Evolutionary conservation across 2,329 filamentous ascomycete genomes (phyloP), one percentile per base, ranked within the genome.

Genomic region (Parastagonospora nodorum): DNA sequence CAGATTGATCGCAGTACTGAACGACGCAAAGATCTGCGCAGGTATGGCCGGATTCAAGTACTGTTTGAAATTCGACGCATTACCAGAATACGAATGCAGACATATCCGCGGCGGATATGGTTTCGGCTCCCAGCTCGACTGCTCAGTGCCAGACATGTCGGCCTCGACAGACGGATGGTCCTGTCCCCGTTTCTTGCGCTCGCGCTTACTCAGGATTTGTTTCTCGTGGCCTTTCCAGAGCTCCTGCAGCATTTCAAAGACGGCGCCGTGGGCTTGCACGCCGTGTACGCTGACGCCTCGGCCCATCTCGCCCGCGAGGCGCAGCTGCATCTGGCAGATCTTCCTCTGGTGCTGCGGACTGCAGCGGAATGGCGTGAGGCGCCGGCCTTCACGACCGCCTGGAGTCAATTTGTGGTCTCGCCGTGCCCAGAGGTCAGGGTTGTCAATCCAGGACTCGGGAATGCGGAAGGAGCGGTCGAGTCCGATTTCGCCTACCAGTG

Each of bases 1-100:
- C 63, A 92, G 83, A 67, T 97, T 99, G 63, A 99, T 88, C 5
- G 85, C 86, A 0, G 82, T 81, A 1, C 92, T 97, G 68, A 97
- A 95, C 1, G 92, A 96, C 63, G 96, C 92, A 74, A 87, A 99
- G 15, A 97, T 81, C 12, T 85, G 80, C 0, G 86, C 85, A 0
- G 93, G 93, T 8, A 94, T 84, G 1, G 82, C 79, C 1, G 84
- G 83, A 57, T 88, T 82, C 41, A 91, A 76, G 66, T 96, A 97
- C 71, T 92, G 91, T 58, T 83, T 87, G 32, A 97, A 76, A 29
- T 87, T 82, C 49, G 94, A 87, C 9, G 84, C 79, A 5, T 88
- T 83, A 0, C 91, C 93, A 41, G 89, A 95, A 74, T 92, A 99
- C 0, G 92, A 97, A 74, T 99, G 94, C 51, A 99, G 84, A 68